These are phyloP conservation scores for Aegilops speltoides DNA, from an alignment of 176 grass and related monocot species.

Conservation along the genomic window DNA sequence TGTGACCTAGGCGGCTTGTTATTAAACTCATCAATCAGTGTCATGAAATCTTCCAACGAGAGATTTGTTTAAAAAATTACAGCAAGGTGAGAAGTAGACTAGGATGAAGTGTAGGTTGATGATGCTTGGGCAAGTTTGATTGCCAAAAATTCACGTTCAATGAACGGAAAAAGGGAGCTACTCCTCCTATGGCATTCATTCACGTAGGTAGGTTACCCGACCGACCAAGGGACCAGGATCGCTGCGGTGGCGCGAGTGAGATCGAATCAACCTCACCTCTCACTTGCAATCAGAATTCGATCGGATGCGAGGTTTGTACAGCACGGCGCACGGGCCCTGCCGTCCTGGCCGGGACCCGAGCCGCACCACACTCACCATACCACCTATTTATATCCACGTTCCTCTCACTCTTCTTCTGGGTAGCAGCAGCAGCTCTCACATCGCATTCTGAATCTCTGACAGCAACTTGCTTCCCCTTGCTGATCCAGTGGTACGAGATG, in stretches of 20 bases:
- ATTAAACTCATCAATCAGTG: neutral
- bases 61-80: neutral
- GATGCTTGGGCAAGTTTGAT: neutral
- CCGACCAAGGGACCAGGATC: conserved; percentile 39
- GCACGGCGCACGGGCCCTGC: neutral
- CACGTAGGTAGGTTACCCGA: conserved; percentile 44
- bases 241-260: neutral
- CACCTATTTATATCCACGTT: conserved; percentile 38
- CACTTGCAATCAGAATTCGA: neutral
- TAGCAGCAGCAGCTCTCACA: neutral
- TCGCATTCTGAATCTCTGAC: neutral
- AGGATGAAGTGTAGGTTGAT: neutral
- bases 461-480: neutral
- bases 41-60: too few species aligned
- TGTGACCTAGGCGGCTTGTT: neutral
- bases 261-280: conserved; percentile 39
- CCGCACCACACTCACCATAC: neutral
- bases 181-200: neutral
- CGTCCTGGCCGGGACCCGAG: neutral
- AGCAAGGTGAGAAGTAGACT: neutral
- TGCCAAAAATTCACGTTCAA: conserved; percentile 20
- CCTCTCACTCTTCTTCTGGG: neutral
- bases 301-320: conserved; percentile 46
- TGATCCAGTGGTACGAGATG: neutral
- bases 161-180: neutral